Evolutionary conservation across 148 eudicot genomes (phyloP), one percentile per base, ranked within the genome.

Genomic region (Camellia lanceoleosa): DNA sequence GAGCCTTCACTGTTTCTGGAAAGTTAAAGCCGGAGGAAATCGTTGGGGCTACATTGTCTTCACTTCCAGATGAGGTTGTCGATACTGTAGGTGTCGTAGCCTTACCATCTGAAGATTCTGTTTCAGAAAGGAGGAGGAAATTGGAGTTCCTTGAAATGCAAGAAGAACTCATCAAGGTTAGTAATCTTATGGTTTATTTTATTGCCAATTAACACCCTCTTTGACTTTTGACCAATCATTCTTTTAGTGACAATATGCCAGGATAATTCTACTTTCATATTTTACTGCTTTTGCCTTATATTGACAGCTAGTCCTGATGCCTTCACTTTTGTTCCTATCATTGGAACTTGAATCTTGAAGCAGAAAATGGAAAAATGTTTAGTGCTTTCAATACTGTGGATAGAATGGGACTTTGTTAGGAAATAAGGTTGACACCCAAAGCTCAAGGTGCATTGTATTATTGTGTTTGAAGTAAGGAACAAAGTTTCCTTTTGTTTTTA

Each of bases 31-130:
- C 94, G 44, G 97, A 91, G 84, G 94, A 93, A 86, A 91, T 88
- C 74, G 91, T 93, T 73, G 83, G 83, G 82, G 95, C 97, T 82
- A 93, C 97, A 58, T 83, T 93, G 83, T 93, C 97, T 49, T 93
- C 95, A 78, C 91, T 93, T 61, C 97, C 97, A 66, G 97, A 93
- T 84, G 95, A 91, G 84, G 92, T 93, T 71, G 97, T 93, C 73
- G 97, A 93, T 76, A 91, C 93, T 83, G 94, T 93, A 78, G 92
- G 91, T 76, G 80, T 90, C 71, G 90, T 95, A 46, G 79, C 94
- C 79, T 84, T 93, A 80, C 93, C 92, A 54, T 93, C 97, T 77
- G 95, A 90, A 86, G 97, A 93, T 91, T 85, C 95, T 81, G 87
- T 93, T 80, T 87, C 95, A 0, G 95, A 90, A 83, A 91, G 91